Evolutionary conservation across 75 land plant genomes (phyloP).

Genomic region (Adiantum capillusveneris): DNA sequence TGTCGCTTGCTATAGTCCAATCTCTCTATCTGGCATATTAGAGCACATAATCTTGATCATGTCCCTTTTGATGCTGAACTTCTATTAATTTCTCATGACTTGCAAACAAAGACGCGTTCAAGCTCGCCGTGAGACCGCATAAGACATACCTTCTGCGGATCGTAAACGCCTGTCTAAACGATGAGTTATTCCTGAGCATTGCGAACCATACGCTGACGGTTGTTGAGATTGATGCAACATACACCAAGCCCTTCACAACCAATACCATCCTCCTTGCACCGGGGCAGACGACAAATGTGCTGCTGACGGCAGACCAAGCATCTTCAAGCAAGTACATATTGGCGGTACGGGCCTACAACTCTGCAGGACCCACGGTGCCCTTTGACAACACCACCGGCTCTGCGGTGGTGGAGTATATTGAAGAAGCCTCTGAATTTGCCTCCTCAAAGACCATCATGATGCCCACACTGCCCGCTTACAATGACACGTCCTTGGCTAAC

Average conservation of each 20-base stretch:
- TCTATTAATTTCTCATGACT: too few species aligned
- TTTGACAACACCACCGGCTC: conserved; percentile 37
- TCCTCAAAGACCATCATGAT: conserved; percentile 10
- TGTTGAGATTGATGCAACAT: conserved; percentile 24
- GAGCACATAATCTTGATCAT: too few species aligned
- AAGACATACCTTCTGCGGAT: conserved; percentile 32
- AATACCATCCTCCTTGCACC: conserved; percentile 41
- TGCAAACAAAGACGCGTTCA: background rate
- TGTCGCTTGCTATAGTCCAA: too few species aligned
- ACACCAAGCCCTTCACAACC: conserved; percentile 48
- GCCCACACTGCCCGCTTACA: conserved; percentile 53
- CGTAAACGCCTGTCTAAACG: conserved; percentile 22
- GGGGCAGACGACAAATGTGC: conserved; percentile 40
- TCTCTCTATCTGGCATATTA: too few species aligned
- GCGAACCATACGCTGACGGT: too few species aligned
- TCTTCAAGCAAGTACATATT: conserved; percentile 10
- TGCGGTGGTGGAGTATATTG: conserved; percentile 32
- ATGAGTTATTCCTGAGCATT: conserved; percentile 26
- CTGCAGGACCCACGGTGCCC: conserved; percentile 12
- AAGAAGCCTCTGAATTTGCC: background rate
- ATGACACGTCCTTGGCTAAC: conserved; percentile 44
- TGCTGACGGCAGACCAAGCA: conserved; percentile 18
- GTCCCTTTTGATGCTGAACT: too few species aligned
- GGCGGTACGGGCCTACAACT: conserved; percentile 17
- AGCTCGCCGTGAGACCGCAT: background rate